Evolutionary conservation across 2,329 filamentous ascomycete species (phyloP).

Genomic region (Aspergillus sp.): DNA sequence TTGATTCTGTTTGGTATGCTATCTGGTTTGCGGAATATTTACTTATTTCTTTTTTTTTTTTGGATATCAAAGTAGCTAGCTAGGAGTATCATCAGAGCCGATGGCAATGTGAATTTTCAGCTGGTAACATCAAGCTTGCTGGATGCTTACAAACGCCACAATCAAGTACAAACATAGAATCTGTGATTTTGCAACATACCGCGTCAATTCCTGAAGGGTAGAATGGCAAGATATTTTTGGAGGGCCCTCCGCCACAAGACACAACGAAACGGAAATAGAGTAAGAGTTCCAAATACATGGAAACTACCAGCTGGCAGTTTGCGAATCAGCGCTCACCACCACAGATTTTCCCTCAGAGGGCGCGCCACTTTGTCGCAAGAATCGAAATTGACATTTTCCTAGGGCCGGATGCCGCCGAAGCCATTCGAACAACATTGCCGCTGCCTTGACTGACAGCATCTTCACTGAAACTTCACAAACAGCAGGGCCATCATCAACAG

Average conservation of each 20-base stretch:
- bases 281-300: background rate
- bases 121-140: background rate
- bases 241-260: background rate
- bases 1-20: background rate
- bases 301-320: background rate
- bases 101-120: background rate
- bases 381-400: constrained; percentile 15
- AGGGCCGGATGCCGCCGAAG: constrained; percentile 16
- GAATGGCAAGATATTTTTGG: background rate
- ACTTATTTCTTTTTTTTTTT: background rate
- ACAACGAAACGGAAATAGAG: background rate
- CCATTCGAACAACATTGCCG: constrained; percentile 13
- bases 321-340: background rate
- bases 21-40: background rate
- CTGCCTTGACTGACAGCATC: constrained; percentile 23
- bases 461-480: constrained; percentile 14
- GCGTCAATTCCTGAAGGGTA: background rate
- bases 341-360: background rate
- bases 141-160: background rate
- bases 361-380: constrained; percentile 12
- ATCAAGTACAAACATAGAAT: background rate
- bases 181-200: background rate
- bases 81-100: background rate
- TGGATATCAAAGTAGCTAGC: background rate
- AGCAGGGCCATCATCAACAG: constrained; percentile 14